Evolutionary conservation across 2,329 filamentous ascomycete species (phyloP), one percentile per base, ranked within the genome.

Genomic region (Colletotrichum chrysophilum): DNA sequence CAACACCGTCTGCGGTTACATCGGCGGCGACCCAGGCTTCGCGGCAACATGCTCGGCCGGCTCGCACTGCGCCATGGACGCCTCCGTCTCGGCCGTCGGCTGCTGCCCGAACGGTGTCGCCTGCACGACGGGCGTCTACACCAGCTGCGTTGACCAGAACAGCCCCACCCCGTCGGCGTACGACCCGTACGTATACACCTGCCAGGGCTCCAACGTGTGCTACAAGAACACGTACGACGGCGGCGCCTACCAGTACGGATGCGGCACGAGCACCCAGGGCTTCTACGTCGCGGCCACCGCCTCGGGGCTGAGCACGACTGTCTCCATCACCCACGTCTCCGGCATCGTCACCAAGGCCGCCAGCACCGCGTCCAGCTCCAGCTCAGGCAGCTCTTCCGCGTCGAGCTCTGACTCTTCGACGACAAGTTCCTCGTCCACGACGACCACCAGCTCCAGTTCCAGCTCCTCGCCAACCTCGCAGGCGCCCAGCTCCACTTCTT

Each of bases 1-100:
- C 68, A 90, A 91, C 81, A 92, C 90, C 18, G 80, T 92, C 71
- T 92, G 91, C 78, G 91, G 91, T 56, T 92, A 88, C 81, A 86
- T 92, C 79, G 88, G 87, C 76, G 90, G 89, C 26, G 81, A 91
- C 77, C 81, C 87, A 1, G 82, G 83, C 28, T 82, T 91, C 34
- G 89, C 90, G 4, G 91, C 90, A 52, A 92, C 90, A 48, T 92
- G 91, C 80, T 87, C 86, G 32, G 85, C 87, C 0, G 91, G 90
- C 38, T 91, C 90, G 48, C 89, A 92, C 80, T 92, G 91, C 79
- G 91, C 90, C 28, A 83, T 90, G 58, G 90, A 91, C 76, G 81
- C 84, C 24, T 83, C 84, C 21, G 85, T 88, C 71, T 85, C 86
- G 32, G 87, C 87, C n/a, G 84, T 91, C 36, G 90, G 90, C 62